A percentile compares a stretch with the other conserved stretches of the same genome.
phyloP scores from a whole-genome alignment of 2,329 filamentous ascomycete genomes.

The Pleochaeta shiraiana region DNA sequence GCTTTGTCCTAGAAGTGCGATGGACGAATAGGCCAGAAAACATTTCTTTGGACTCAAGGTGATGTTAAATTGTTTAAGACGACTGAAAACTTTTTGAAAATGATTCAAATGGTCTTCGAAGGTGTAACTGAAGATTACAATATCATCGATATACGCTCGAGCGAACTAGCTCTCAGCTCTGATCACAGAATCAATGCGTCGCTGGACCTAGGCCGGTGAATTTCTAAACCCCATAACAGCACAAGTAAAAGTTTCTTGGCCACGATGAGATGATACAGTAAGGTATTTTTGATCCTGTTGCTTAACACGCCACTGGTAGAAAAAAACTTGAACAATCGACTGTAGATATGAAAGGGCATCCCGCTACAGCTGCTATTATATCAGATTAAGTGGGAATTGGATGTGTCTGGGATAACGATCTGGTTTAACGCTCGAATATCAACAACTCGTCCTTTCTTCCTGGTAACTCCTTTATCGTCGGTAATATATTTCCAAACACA shows the following conservation, averaged over 20 bases:
- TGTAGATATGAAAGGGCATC: not conserved
- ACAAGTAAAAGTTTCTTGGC: not conserved
- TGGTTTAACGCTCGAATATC: not conserved
- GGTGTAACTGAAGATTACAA: not conserved
- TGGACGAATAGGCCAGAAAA: not conserved
- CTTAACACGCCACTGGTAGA: not conserved
- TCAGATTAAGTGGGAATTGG: not conserved
- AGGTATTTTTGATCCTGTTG: not conserved
- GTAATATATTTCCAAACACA: not conserved
- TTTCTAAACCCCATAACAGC: not conserved
- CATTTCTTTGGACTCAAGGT: not conserved
- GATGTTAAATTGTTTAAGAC: not conserved
- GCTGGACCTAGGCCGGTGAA: not conserved
- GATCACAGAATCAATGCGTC: not conserved
- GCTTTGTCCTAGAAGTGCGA: not conserved
- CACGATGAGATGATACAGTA: not conserved
- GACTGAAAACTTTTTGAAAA: not conserved
- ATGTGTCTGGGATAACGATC: not conserved
- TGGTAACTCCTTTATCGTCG: not conserved
- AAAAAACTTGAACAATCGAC: not conserved
- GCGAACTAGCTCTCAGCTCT: not conserved
- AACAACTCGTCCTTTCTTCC: not conserved
- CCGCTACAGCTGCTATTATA: not conserved
- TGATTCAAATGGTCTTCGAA: not conserved
- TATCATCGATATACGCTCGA: not conserved